Evolutionary conservation across 129 eudicot genomes (phyloP).

Genomic region (Glebionis coronaria): DNA sequence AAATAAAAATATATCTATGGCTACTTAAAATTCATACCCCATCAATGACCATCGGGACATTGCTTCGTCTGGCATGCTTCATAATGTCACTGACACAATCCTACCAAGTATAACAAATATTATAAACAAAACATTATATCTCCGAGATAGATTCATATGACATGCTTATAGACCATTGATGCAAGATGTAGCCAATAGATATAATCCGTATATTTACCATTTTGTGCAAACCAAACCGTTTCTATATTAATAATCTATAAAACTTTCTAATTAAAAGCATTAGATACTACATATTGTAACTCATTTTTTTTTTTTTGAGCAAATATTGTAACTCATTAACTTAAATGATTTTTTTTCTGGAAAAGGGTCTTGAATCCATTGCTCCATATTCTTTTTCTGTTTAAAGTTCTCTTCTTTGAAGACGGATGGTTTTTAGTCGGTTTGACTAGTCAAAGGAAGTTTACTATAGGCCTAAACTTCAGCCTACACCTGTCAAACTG

Average conservation of each 20-base stretch:
- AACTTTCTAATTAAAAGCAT: background rate
- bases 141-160: slow-evolving; percentile 4
- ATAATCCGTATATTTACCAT: background rate
- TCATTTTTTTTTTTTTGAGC: no score
- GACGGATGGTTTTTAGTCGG: background rate
- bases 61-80: slow-evolving; percentile 80
- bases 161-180: background rate
- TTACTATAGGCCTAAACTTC: no score
- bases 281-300: background rate
- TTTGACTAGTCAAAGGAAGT: background rate
- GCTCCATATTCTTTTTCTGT: background rate
- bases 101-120: slow-evolving; percentile 35
- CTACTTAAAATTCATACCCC: slow-evolving; percentile 54
- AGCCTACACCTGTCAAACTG: background rate
- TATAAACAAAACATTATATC: slow-evolving; percentile 4
- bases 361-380: background rate
- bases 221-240: background rate
- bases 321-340: background rate
- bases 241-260: background rate
- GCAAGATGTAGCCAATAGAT: background rate
- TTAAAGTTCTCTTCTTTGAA: background rate
- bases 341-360: background rate
- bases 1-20: background rate
- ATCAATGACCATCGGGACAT: slow-evolving; percentile 92
- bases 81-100: slow-evolving; percentile 83